Evolutionary conservation across 1,139 yeast species (phyloP), one percentile per base, ranked within the genome.

Genomic region (Yueomyces sp.): DNA sequence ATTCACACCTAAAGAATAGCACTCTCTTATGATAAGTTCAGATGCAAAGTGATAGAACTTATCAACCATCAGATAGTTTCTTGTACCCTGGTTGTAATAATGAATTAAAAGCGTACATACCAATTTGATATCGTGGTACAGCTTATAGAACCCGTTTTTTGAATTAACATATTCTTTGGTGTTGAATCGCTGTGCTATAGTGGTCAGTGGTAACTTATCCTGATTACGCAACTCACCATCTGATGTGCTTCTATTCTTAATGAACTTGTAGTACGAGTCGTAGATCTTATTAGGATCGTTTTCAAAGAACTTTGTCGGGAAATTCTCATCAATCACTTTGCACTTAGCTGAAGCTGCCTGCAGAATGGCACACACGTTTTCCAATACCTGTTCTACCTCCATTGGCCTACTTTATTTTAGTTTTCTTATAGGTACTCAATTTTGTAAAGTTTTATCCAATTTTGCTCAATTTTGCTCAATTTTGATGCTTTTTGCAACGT

Each of bases 51-150:
- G 79, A 65, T 77, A 86, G 53, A 82, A 81, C 44, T 72, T 72
- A 59, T 84, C 91, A 37, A 81, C 66, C 50, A 72, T 68, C 26
- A 64, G 65, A 57, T 87, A 87, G 11, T 63, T 63, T 27, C 65
- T 56, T n/a, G 79, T 66, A 1, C 86, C 87, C 32, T 78, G 69
- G 27, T 72, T 69, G 44, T 69, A 65, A 41, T 67, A 63, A 35
- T 67, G 66, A 27, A 82, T 68, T 34, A 70, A 64, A 28, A 72
- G 57, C 7, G 77, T 72, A 37, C 81, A 68, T 0, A 82, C 80
- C 19, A 81, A 64, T 52, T 77, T 82, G 46, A 89, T 60, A 59
- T 89, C 97, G 55, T 82, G 91, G 55, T 73, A 85, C 11, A 86
- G 53, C 39, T 64, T 65, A 52, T 78, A 81, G 7, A 79, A 49